Evolutionary conservation across 2,329 filamentous ascomycete genomes (phyloP).

Genomic region (Ophiosphaerella narmari): DNA sequence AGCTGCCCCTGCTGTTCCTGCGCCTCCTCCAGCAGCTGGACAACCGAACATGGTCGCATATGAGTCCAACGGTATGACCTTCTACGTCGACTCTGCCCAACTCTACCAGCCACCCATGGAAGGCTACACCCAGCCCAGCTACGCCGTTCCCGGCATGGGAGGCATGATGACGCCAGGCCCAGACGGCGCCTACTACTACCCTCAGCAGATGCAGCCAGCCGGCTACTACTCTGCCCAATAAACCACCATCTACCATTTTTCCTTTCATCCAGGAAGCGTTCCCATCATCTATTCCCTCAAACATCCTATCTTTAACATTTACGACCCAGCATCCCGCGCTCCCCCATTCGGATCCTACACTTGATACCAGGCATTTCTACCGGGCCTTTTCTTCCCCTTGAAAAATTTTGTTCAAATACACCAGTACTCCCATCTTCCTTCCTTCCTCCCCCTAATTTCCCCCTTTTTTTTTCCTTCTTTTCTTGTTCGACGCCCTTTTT

Average conservation of each 20-base stretch:
- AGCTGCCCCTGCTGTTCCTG: constrained; percentile 39
- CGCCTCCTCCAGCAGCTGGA: constrained; percentile 34
- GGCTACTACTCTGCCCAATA: constrained; percentile 63
- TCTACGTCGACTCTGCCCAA: constrained; percentile 86
- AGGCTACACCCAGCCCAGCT: constrained; percentile 50
- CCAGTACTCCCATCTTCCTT: too few relatives aligned
- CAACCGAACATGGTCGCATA: constrained; percentile 71
- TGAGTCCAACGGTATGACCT: constrained; percentile 94
- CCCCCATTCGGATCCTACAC: neutral
- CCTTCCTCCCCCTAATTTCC: too few relatives aligned
- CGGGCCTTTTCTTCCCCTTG: too few relatives aligned
- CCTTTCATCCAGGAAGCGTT: neutral
- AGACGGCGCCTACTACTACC: constrained; percentile 62
- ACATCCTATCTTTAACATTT: neutral
- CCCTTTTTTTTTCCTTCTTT: too few relatives aligned
- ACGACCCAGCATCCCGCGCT: constrained; percentile 6
- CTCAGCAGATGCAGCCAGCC: constrained; percentile 54
- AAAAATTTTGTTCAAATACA: too few relatives aligned
- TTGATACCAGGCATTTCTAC: constrained; percentile 8
- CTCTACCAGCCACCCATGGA: constrained; percentile 55
- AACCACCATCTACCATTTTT: neutral
- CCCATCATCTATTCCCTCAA: neutral
- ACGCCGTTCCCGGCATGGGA: constrained; percentile 68
- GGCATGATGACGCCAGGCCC: constrained; percentile 74
- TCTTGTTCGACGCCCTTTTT: neutral